Evolutionary conservation across 305 asterid genomes (phyloP).

Genomic region (Rubia peregrina): DNA sequence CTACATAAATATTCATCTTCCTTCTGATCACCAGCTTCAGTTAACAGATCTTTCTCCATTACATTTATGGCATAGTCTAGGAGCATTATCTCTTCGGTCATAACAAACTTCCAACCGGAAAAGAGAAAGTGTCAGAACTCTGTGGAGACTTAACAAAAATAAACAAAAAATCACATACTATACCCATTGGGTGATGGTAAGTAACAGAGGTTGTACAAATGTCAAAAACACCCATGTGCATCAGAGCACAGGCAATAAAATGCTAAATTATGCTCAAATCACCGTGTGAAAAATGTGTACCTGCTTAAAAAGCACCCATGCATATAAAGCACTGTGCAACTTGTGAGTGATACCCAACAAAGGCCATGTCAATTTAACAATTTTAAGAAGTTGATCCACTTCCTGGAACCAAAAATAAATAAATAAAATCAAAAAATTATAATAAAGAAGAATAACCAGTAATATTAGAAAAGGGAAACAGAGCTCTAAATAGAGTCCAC

Average conservation of each 20-base stretch:
- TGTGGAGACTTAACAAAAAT: conserved; percentile 9
- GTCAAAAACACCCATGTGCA: background rate
- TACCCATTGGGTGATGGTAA: background rate
- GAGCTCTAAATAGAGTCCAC: conserved; percentile 3
- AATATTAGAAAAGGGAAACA: background rate
- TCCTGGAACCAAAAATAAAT: conserved; percentile 45
- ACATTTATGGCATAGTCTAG: conserved; percentile 61
- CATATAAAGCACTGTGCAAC: conserved; percentile 69
- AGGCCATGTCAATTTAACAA: conserved; percentile 78
- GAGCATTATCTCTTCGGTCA: conserved; percentile 55
- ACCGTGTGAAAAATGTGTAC: conserved; percentile 31
- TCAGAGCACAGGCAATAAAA: background rate
- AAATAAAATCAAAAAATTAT: conserved; percentile 16
- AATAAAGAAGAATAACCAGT: background rate
- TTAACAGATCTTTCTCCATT: conserved; percentile 47
- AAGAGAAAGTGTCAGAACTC: conserved; percentile 25
- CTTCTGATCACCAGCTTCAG: conserved; percentile 43
- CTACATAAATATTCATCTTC: conserved; percentile 62
- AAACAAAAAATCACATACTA: background rate
- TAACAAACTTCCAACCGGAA: conserved; percentile 59
- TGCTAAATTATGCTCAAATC: background rate
- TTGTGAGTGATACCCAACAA: conserved; percentile 76
- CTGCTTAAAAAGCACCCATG: conserved; percentile 96
- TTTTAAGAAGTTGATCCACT: conserved; percentile 70
- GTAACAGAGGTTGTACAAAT: background rate